Percentiles rank a stretch among this genome's conserved stretches.
Evolutionary conservation across 169 alveolate species (phyloP).

Genomic region (Eimeria acervulina): DNA sequence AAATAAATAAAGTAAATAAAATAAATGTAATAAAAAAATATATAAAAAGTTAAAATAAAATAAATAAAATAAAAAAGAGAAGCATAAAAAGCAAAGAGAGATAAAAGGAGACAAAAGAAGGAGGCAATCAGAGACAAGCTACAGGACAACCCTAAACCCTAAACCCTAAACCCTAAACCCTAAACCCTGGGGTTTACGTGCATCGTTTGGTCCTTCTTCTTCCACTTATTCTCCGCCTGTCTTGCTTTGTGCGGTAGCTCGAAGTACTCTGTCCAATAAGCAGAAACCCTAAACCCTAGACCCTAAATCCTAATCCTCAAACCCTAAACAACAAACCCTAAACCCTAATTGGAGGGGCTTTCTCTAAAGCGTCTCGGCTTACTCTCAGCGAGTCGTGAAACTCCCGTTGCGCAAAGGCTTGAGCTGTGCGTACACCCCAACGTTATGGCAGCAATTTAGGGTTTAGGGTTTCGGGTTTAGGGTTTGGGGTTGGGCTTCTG

Average conservation of each 20-base stretch:
- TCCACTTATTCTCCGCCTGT: too few relatives aligned
- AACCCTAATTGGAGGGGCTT: neutral
- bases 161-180: constrained; percentile 24
- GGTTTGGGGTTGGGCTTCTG: neutral
- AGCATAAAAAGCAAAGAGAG: too few relatives aligned
- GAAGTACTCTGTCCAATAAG: neutral
- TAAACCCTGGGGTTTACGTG: neutral
- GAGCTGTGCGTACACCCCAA: neutral
- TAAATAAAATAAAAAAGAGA: too few relatives aligned
- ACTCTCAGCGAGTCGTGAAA: neutral
- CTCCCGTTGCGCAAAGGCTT: neutral
- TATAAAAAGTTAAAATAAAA: too few relatives aligned
- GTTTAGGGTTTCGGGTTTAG: neutral
- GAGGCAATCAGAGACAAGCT: neutral
- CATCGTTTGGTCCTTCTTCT: too few relatives aligned
- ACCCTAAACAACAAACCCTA: neutral
- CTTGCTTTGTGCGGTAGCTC: too few relatives aligned
- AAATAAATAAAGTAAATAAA: too few relatives aligned
- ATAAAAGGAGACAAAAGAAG: neutral
- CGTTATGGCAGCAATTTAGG: too few relatives aligned
- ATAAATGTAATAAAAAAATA: too few relatives aligned
- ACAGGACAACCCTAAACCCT: neutral
- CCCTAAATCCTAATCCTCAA: neutral
- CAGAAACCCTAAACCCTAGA: constrained; percentile 9
- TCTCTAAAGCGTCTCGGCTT: neutral